Base-by-base conservation (phyloP, 2,329 filamentous ascomycete species). In the Lecanicillium sp. region DNA sequence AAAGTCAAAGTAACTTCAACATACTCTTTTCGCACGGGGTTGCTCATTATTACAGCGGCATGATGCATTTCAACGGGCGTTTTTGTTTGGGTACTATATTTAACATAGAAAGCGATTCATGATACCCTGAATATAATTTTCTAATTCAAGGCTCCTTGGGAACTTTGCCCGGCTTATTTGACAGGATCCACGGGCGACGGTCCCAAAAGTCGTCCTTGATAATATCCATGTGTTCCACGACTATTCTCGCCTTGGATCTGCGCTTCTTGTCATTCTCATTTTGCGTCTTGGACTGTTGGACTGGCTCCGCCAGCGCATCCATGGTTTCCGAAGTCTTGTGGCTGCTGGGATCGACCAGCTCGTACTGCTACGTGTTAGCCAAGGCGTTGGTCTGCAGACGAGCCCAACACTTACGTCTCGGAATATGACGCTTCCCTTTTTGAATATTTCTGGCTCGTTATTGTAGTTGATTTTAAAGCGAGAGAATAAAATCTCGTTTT, bases 191-290 rank as follows among this genome's bases (percentile, higher is more conserved):
- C 2, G 89, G 88, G 55, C 89, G 72, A 51, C 72, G 74, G 46
- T 87, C 74, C 92, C 92, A 98, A 56, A 98, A 98, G 4, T 87
- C 84, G 60, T 97, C 87, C 52, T 84, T 88, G 62, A 98, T 97
- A 52, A 98, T 85, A 63, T 98, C 92, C 43, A 92, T 64, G 66
- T 97, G 88, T 55, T 89, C 81, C 28, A 94, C 72, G 27, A 86
- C 76, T 33, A 98, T 80, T 37, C 74, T 74, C 1, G 88, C 89
- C 60, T 95, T 96, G 43, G 76, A 72, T 39, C 84, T 75, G 46
- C 79, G 73, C 66, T 95, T 97, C 56, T 72, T 81, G 46, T 94
- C 80, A 51, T 84, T 94, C 42, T 96, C 87, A 15, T 72, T 65
- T 53, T 94, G 87, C n/a, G 82, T 84, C 55, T 83, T 90, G 31